These are phyloP conservation scores for Botrytis tulipae DNA, from an alignment of 2,329 filamentous ascomycete genomes.

Conservation along the genomic window DNA sequence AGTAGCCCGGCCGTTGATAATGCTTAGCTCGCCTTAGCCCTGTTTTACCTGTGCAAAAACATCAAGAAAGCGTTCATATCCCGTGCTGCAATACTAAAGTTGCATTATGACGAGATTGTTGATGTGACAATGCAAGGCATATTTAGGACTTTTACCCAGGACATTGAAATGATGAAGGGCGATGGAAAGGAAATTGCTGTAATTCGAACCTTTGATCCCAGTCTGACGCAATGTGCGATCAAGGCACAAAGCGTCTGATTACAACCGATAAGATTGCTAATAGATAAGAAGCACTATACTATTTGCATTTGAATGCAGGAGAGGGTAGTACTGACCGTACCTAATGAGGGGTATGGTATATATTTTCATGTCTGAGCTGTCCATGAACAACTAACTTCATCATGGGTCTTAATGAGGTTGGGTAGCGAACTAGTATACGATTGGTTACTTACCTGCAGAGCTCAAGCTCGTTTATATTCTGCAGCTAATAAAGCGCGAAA, in stretches of 20 bases:
- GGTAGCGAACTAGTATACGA: constrained; percentile 1
- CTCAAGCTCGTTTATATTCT: not conserved
- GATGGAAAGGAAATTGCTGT: constrained; percentile 1
- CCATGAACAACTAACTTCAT: constrained; percentile 9
- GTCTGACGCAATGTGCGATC: constrained; percentile 20
- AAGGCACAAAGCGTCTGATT: constrained; percentile 19
- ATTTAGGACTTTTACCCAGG: not conserved
- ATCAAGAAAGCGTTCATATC: not conserved
- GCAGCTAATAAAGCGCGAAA: not conserved
- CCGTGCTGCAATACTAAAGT: not conserved
- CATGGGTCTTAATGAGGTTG: constrained; percentile 6
- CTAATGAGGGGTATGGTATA: constrained; percentile 19
- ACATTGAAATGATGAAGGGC: not conserved
- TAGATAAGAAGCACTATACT: constrained; percentile 13
- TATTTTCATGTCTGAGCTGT: constrained; percentile 21
- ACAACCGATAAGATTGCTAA: constrained; percentile 17
- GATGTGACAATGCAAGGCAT: not conserved
- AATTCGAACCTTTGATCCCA: not conserved
- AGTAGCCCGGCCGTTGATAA: not conserved
- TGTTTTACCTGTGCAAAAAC: not conserved
- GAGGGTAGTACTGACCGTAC: constrained; percentile 8
- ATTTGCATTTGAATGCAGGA: constrained; percentile 19
- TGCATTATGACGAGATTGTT: constrained; percentile 2
- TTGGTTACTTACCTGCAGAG: not conserved
- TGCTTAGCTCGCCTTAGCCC: constrained; percentile 16